Conservation (phyloP, 306 rosid genomes). For the Casuarina equisetifolia region DNA sequence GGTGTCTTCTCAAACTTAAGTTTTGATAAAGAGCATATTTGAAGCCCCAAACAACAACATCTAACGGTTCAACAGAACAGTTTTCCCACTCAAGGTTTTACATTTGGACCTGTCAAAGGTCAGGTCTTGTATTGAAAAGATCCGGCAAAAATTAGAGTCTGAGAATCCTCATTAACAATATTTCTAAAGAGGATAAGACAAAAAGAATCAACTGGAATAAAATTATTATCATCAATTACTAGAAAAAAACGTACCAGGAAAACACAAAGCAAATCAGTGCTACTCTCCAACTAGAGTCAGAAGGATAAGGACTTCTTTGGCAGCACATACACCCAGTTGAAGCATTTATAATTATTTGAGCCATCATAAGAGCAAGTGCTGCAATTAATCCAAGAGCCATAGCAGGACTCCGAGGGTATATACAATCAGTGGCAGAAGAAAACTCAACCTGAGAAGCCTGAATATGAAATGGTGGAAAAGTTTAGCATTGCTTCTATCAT, state of each 20-base stretch:
- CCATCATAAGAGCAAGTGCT: slow-evolving; percentile 67
- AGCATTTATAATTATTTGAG: slow-evolving; percentile 60
- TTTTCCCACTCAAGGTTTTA: background rate
- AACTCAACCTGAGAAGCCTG: slow-evolving; percentile 63
- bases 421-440: slow-evolving; percentile 38
- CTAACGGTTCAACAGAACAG: background rate
- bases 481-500: slow-evolving; percentile 3
- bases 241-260: slow-evolving; percentile 63
- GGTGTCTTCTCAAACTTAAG: no score
- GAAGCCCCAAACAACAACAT: background rate
- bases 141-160: background rate
- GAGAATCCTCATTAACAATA: slow-evolving; percentile 1
- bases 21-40: no score
- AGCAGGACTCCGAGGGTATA: slow-evolving; percentile 83
- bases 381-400: slow-evolving; percentile 79
- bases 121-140: slow-evolving; percentile 9
- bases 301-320: slow-evolving; percentile 44
- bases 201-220: slow-evolving; percentile 6
- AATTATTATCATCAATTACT: background rate
- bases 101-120: background rate
- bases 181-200: background rate
- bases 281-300: slow-evolving; percentile 58
- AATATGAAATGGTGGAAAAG: slow-evolving; percentile 16
- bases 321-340: slow-evolving; percentile 85
- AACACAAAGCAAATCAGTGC: slow-evolving; percentile 68